Percentiles rank a stretch among this genome's conserved stretches.
These are phyloP conservation scores for Pterulicium gracile DNA, from an alignment of 1,284 basidiomycete species.

Conservation along the genomic window DNA sequence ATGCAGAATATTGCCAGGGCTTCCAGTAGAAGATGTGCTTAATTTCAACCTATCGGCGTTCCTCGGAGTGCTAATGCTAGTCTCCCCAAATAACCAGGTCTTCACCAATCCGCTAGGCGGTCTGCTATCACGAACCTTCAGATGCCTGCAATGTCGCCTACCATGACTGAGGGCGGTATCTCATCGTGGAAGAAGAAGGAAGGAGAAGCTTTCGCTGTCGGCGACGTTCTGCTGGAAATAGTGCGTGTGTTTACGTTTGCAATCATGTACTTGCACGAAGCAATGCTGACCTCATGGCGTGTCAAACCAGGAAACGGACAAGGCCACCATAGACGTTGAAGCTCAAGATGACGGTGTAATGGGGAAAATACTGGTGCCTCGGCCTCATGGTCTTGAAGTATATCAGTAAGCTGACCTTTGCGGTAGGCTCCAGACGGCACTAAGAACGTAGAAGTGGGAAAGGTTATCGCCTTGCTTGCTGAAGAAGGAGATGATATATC, in stretches of 20 bases:
- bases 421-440: constrained; percentile 67
- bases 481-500: constrained; percentile 95
- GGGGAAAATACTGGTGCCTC: constrained; percentile 80
- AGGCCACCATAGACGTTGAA: constrained; percentile 99
- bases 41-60: not conserved
- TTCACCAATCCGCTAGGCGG: constrained; percentile 46
- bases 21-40: not conserved
- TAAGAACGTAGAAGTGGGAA: constrained; percentile 83
- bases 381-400: constrained; percentile 1
- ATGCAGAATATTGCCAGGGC: not conserved
- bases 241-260: constrained; percentile 27
- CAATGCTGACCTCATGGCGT: no score
- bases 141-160: constrained; percentile 98
- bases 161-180: constrained; percentile 97
- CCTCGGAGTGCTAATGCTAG: not conserved
- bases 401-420: not conserved
- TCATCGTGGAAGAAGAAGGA: constrained; percentile 88
- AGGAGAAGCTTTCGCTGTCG: constrained; percentile 75
- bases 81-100: constrained; percentile 25
- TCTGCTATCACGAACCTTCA: constrained; percentile 59
- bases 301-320: constrained; percentile 96
- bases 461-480: constrained; percentile 85
- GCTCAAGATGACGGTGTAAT: constrained; percentile 93
- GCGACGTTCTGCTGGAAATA: constrained; percentile 91
- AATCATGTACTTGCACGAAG: constrained; percentile 27